phyloP scores from a whole-genome alignment of 306 rosid genomes.

The Acacia melanoxylon region DNA sequence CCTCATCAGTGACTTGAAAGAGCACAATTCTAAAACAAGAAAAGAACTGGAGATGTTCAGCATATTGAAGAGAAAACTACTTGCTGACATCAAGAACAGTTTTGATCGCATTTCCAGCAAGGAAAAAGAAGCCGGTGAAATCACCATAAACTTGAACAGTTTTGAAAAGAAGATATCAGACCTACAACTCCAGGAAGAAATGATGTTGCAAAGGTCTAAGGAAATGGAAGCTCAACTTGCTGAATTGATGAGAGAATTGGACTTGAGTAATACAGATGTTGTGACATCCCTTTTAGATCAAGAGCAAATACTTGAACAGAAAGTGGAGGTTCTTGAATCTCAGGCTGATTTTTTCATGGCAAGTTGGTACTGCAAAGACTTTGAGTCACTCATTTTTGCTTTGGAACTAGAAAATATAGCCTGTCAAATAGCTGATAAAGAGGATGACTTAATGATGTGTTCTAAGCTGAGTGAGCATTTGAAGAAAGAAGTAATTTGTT shows the following conservation, averaged over 20 bases:
- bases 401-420: slow-evolving; percentile 54
- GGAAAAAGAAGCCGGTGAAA: slow-evolving; percentile 75
- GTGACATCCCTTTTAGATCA: slow-evolving; percentile 59
- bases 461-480: slow-evolving; percentile 47
- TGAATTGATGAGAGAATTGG: slow-evolving; percentile 70
- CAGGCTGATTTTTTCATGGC: slow-evolving; percentile 58
- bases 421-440: slow-evolving; percentile 43
- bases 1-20: slow-evolving; percentile 68
- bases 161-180: slow-evolving; percentile 70
- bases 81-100: slow-evolving; percentile 75
- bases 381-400: slow-evolving; percentile 62
- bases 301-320: slow-evolving; percentile 55
- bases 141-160: slow-evolving; percentile 54
- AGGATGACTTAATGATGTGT: slow-evolving; percentile 42
- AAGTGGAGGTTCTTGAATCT: slow-evolving; percentile 53
- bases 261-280: slow-evolving; percentile 51
- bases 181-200: slow-evolving; percentile 80
- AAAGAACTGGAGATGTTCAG: slow-evolving; percentile 92
- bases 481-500: slow-evolving; percentile 50
- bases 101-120: slow-evolving; percentile 73
- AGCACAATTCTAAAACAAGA: slow-evolving; percentile 62
- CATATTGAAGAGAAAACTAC: slow-evolving; percentile 69
- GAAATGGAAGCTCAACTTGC: slow-evolving; percentile 81
- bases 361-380: slow-evolving; percentile 62
- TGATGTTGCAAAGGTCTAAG: slow-evolving; percentile 79